Percentiles rank a stretch among this genome's conserved stretches.
Evolutionary conservation across 352 stramenopile species (phyloP).

Genomic region (Pythium diclinum): DNA sequence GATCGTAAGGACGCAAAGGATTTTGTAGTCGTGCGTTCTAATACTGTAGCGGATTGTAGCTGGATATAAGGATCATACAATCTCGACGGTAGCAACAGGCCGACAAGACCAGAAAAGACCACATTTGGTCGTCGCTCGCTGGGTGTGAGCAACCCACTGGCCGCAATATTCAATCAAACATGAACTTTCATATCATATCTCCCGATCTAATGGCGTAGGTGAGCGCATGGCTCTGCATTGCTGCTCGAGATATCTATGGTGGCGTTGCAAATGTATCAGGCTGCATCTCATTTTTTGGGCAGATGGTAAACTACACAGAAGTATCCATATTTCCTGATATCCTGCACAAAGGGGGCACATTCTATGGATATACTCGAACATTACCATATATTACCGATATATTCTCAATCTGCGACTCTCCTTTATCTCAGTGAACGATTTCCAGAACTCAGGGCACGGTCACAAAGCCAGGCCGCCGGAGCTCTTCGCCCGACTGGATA

Average conservation of each 20-base stretch:
- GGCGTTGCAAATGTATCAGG: neutral
- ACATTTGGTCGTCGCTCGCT: neutral
- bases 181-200: neutral
- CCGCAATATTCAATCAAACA: neutral
- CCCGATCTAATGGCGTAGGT: neutral
- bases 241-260: neutral
- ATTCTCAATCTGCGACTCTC: neutral
- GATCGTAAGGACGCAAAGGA: neutral
- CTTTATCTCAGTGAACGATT: conserved; percentile 1
- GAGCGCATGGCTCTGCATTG: no score
- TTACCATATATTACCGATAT: neutral
- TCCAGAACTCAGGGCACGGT: neutral
- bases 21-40: neutral
- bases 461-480: neutral
- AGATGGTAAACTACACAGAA: neutral
- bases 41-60: neutral
- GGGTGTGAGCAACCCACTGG: neutral
- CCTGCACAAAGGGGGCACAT: no score
- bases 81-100: neutral
- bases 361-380: neutral
- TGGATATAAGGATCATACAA: neutral
- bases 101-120: neutral
- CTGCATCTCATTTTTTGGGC: neutral
- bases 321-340: neutral
- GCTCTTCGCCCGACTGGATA: neutral